A percentile compares a stretch with the other conserved stretches of the same genome.
phyloP scores from a whole-genome alignment of 306 rosid genomes.

The Lathyrus tuberosus region DNA sequence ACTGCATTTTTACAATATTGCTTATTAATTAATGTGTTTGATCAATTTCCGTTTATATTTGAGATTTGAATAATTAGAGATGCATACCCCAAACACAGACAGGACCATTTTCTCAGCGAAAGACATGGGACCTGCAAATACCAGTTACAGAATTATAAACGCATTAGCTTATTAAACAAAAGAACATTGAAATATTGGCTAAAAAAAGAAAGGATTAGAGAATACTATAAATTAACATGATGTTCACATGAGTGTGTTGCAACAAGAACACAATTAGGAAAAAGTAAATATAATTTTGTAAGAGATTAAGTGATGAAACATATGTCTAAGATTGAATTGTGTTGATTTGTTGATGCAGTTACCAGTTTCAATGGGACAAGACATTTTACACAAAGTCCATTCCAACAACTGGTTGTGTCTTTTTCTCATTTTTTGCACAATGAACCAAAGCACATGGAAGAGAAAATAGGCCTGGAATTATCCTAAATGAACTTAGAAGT shows the following conservation, averaged over 20 bases:
- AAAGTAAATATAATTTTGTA: too few relatives aligned
- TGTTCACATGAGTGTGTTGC: not conserved
- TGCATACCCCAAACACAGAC: slow-evolving; percentile 62
- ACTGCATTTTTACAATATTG: slow-evolving; percentile 44
- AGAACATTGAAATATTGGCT: not conserved
- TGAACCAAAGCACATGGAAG: not conserved
- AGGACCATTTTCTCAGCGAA: slow-evolving; percentile 83
- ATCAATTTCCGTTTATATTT: not conserved
- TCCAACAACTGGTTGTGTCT: not conserved
- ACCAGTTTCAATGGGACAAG: slow-evolving; percentile 4
- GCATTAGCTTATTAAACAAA: not conserved
- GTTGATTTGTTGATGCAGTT: not conserved
- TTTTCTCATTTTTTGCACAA: not conserved
- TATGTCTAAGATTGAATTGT: not conserved
- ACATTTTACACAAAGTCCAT: not conserved
- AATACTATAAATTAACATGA: not conserved
- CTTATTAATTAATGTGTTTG: not conserved
- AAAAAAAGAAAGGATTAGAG: not conserved
- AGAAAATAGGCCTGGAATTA: not conserved
- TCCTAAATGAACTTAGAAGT: not conserved
- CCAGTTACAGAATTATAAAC: too few relatives aligned
- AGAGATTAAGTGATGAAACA: not conserved
- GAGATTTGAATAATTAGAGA: not conserved
- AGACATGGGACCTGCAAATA: slow-evolving; percentile 70
- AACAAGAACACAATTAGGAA: not conserved